These are phyloP conservation scores for slime mould (Dictyostelium discoideum) DNA, from an alignment of 78 protist species.

Conservation along the genomic window DNA sequence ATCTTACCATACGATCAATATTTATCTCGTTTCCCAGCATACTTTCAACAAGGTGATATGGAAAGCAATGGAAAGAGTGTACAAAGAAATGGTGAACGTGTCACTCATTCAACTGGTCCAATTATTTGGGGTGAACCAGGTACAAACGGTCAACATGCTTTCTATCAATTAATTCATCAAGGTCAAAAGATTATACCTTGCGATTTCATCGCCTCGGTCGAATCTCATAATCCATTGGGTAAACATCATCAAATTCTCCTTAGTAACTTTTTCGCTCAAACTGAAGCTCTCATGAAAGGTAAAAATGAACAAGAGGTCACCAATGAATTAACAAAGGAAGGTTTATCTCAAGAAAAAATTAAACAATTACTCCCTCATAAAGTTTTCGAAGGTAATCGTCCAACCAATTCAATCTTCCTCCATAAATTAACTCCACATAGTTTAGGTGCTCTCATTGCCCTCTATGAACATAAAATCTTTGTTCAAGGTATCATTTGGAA, in stretches of 20 bases:
- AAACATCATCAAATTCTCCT: slow-evolving; percentile 94
- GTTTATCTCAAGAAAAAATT: slow-evolving; percentile 71
- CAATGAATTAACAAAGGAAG: slow-evolving; percentile 79
- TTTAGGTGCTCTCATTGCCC: slow-evolving; percentile 92
- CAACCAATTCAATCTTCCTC: slow-evolving; percentile 91
- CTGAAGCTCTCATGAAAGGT: slow-evolving; percentile 98
- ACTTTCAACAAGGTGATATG: slow-evolving; percentile 96
- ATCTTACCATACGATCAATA: slow-evolving; percentile 98
- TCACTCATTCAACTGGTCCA: slow-evolving; percentile 90
- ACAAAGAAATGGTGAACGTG: slow-evolving; percentile 34
- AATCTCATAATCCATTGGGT: slow-evolving; percentile 87
- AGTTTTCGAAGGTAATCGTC: slow-evolving; percentile 95
- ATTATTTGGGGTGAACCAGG: slow-evolving; percentile 99
- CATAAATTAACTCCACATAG: slow-evolving; percentile 88
- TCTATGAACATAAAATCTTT: slow-evolving; percentile 96
- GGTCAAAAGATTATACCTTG: slow-evolving; percentile 95
- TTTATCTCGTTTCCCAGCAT: slow-evolving; percentile 96
- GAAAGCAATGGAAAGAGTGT: slow-evolving; percentile 86
- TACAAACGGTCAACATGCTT: slow-evolving; percentile 98
- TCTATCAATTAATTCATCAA: slow-evolving; percentile 95
- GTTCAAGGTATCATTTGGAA: slow-evolving; percentile 97
- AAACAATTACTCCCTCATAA: slow-evolving; percentile 85
- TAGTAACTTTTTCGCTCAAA: slow-evolving; percentile 97
- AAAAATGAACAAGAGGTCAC: slow-evolving; percentile 85
- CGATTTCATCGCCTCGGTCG: slow-evolving; percentile 93